Conservation (phyloP, 179 eudicot genomes). For the Nepenthes alata region DNA sequence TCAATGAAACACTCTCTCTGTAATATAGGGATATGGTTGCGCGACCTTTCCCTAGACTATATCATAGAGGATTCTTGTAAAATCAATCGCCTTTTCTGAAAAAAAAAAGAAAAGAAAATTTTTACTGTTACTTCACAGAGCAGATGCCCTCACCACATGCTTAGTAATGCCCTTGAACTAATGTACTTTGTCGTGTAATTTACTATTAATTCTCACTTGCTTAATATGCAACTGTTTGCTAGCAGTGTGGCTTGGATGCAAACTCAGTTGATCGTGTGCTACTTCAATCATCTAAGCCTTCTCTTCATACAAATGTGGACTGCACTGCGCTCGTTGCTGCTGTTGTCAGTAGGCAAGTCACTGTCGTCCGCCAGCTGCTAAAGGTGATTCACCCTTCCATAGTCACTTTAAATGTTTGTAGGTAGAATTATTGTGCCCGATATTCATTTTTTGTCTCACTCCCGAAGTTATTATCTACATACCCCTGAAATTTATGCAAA, state of each 20-base stretch:
- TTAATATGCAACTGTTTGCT: no score
- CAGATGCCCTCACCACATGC: no score
- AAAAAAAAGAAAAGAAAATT: no score
- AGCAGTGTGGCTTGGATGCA: slow-evolving; percentile 71
- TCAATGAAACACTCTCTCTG: no score
- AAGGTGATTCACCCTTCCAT: slow-evolving; percentile 34
- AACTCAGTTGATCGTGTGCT: slow-evolving; percentile 59
- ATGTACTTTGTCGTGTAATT: no score
- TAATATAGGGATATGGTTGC: no score
- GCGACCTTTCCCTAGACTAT: no score
- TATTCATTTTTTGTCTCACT: neutral
- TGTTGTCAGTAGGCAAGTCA: slow-evolving; percentile 62
- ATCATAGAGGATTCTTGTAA: no score
- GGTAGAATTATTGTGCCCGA: neutral
- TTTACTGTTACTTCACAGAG: no score
- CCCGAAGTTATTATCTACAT: neutral
- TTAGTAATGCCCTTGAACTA: no score
- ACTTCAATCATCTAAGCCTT: slow-evolving; percentile 72
- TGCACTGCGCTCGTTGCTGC: slow-evolving; percentile 85
- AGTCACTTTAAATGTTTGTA: neutral
- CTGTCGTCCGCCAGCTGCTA: slow-evolving; percentile 57
- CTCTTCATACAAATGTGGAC: slow-evolving; percentile 60
- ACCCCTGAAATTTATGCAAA: neutral
- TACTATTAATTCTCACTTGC: no score
- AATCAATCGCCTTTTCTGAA: no score